Evolutionary conservation across 2,329 filamentous ascomycete genomes (phyloP).

Genomic region (Arthroderma uncinatum): DNA sequence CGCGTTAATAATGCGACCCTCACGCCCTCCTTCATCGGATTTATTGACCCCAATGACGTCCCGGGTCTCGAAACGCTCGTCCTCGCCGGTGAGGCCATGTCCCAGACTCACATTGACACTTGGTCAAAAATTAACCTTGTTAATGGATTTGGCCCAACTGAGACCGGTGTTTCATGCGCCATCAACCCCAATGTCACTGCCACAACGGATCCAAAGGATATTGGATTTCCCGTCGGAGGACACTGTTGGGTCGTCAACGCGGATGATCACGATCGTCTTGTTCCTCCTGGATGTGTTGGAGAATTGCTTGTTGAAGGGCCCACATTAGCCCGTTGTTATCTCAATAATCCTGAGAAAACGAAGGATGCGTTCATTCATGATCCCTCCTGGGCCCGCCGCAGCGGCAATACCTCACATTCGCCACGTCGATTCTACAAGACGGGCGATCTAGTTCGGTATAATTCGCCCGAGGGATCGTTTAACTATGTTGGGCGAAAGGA

Average conservation of each 20-base stretch:
- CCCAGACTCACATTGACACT: slow-evolving; percentile 28
- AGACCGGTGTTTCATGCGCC: slow-evolving; percentile 29
- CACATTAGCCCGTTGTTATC: slow-evolving; percentile 52
- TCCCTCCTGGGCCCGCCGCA: slow-evolving; percentile 42
- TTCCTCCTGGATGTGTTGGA: slow-evolving; percentile 33
- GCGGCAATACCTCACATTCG: not conserved
- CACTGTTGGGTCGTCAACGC: slow-evolving; percentile 33
- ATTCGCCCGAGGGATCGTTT: slow-evolving; percentile 27
- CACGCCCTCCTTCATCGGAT: slow-evolving; percentile 48
- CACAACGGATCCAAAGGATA: slow-evolving; percentile 26
- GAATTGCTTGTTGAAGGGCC: slow-evolving; percentile 36
- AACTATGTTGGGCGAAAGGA: slow-evolving; percentile 50
- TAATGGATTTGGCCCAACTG: slow-evolving; percentile 37
- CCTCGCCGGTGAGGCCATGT: slow-evolving; percentile 41
- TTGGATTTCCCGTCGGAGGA: slow-evolving; percentile 27
- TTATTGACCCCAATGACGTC: slow-evolving; percentile 35
- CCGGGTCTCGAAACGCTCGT: slow-evolving; percentile 34
- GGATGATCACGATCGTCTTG: slow-evolving; percentile 29
- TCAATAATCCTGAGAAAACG: slow-evolving; percentile 49
- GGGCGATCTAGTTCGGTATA: slow-evolving; percentile 32
- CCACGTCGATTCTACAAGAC: slow-evolving; percentile 32
- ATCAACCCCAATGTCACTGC: slow-evolving; percentile 25
- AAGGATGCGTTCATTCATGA: slow-evolving; percentile 47
- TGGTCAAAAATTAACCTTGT: slow-evolving; percentile 31
- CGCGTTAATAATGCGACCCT: slow-evolving; percentile 45